phyloP scores from a whole-genome alignment of 805 yeast genomes.

The Hemisphaericaspora nanyangensis region DNA sequence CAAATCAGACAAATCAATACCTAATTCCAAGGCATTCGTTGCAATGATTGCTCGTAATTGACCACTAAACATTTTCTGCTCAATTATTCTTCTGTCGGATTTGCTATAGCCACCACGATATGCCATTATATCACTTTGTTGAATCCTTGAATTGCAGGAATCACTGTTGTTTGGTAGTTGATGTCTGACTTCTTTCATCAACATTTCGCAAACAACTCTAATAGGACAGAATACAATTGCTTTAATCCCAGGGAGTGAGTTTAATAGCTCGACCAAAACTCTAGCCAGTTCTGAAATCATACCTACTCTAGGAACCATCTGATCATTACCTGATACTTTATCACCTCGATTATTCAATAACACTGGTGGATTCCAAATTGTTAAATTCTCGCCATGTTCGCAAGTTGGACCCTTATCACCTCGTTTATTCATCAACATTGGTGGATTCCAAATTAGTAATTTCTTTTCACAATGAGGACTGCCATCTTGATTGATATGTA shows the following conservation, averaged over 20 bases:
- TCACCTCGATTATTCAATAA: slow-evolving; percentile 52
- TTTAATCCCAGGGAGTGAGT: slow-evolving; percentile 52
- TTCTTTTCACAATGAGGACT: slow-evolving; percentile 81
- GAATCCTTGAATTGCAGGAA: slow-evolving; percentile 28
- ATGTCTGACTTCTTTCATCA: slow-evolving; percentile 80
- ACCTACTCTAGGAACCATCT: slow-evolving; percentile 48
- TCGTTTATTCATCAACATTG: slow-evolving; percentile 50
- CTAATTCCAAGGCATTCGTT: slow-evolving; percentile 92
- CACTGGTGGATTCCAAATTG: slow-evolving; percentile 83
- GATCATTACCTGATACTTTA: slow-evolving; percentile 6
- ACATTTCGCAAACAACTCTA: slow-evolving; percentile 77
- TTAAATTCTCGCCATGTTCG: slow-evolving; percentile 40
- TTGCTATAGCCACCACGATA: slow-evolving; percentile 95
- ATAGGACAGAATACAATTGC: slow-evolving; percentile 90
- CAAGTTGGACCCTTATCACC: slow-evolving; percentile 36
- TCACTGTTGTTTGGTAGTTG: slow-evolving; percentile 42
- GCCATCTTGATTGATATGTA: slow-evolving; percentile 73
- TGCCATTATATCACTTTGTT: slow-evolving; percentile 69
- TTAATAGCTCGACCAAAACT: slow-evolving; percentile 61
- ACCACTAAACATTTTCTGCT: slow-evolving; percentile 86
- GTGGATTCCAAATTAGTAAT: slow-evolving; percentile 82
- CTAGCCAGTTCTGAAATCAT: slow-evolving; percentile 76
- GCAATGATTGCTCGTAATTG: slow-evolving; percentile 82
- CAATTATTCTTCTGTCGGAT: slow-evolving; percentile 81
- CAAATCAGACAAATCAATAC: slow-evolving; percentile 89